Conservation (phyloP, 2,329 filamentous ascomycete genomes). For the Scytalidium lignicola region DNA sequence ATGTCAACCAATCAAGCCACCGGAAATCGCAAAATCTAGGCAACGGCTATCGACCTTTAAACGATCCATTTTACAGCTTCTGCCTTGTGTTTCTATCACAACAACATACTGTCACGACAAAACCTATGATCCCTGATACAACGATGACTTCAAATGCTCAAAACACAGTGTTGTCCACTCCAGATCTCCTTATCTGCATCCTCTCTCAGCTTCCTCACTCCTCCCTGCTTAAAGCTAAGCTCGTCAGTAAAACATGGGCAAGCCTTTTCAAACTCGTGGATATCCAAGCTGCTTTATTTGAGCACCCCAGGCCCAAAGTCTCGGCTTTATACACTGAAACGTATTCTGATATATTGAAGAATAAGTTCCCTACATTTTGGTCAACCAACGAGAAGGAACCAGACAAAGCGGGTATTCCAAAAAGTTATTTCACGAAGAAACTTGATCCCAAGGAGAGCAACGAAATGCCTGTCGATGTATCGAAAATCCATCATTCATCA, state of each 20-base stretch:
- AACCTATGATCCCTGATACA: background rate
- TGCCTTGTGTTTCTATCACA: too few species aligned
- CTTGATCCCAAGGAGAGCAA: slow-evolving; percentile 3
- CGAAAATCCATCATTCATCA: slow-evolving; percentile 5
- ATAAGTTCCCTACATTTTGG: slow-evolving; percentile 5
- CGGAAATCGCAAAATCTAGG: too few species aligned
- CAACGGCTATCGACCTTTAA: too few species aligned
- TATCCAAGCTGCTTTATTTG: slow-evolving; percentile 6
- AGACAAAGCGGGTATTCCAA: background rate
- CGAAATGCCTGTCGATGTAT: slow-evolving; percentile 4
- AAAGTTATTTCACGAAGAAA: slow-evolving; percentile 2
- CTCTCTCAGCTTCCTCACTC: slow-evolving; percentile 8
- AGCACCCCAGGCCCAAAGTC: slow-evolving; percentile 5
- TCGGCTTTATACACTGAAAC: slow-evolving; percentile 4
- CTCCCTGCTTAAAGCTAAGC: slow-evolving; percentile 6
- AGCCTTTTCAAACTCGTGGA: slow-evolving; percentile 3
- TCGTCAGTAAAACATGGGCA: slow-evolving; percentile 5
- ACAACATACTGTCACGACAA: too few species aligned
- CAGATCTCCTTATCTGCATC: slow-evolving; percentile 5
- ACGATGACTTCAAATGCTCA: slow-evolving; percentile 2
- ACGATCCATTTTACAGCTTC: too few species aligned
- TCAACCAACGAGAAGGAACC: background rate
- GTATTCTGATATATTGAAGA: slow-evolving; percentile 7
- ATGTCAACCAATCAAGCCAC: too few species aligned
- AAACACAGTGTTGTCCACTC: slow-evolving; percentile 4